These are phyloP conservation scores for Fusarium sp. DNA, from an alignment of 2,329 filamentous ascomycete species.

Conservation along the genomic window DNA sequence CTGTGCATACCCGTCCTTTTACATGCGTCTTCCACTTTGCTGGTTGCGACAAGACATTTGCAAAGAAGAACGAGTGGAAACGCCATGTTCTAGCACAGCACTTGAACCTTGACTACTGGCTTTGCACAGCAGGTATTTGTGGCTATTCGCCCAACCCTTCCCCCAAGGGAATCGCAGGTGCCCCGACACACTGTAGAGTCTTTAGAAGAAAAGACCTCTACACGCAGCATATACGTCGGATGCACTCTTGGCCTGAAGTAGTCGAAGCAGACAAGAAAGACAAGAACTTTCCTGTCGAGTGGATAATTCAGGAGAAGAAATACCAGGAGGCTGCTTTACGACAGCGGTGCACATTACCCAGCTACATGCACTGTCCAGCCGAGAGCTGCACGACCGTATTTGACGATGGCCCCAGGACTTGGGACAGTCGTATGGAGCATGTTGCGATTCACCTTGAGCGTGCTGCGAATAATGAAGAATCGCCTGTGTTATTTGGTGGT, in stretches of 20 bases:
- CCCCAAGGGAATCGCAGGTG: slow-evolving; percentile 17
- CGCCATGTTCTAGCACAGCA: slow-evolving; percentile 87
- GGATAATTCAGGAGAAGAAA: slow-evolving; percentile 66
- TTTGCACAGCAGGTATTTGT: slow-evolving; percentile 76
- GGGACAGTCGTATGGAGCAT: slow-evolving; percentile 90
- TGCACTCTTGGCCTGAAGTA: slow-evolving; percentile 71
- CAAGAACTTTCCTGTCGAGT: slow-evolving; percentile 54
- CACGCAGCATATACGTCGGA: slow-evolving; percentile 86
- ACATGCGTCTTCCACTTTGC: slow-evolving; percentile 83
- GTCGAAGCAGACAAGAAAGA: slow-evolving; percentile 52
- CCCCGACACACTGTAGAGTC: slow-evolving; percentile 67
- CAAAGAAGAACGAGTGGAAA: slow-evolving; percentile 95
- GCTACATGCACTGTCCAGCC: slow-evolving; percentile 70
- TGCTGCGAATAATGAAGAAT: slow-evolving; percentile 49
- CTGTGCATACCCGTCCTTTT: slow-evolving; percentile 72
- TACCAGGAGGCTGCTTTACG: slow-evolving; percentile 71
- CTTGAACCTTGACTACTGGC: slow-evolving; percentile 78
- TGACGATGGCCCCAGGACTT: slow-evolving; percentile 69
- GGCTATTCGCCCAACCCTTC: slow-evolving; percentile 49
- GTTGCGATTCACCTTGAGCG: slow-evolving; percentile 81
- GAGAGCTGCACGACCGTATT: slow-evolving; percentile 72
- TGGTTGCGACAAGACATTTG: slow-evolving; percentile 79
- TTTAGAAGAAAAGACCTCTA: slow-evolving; percentile 96
- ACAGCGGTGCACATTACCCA: slow-evolving; percentile 72
- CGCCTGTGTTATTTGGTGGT: slow-evolving; percentile 56